Evolutionary conservation across 805 yeast genomes (phyloP).

Genomic region (Brettanomyces bruxellensis): DNA sequence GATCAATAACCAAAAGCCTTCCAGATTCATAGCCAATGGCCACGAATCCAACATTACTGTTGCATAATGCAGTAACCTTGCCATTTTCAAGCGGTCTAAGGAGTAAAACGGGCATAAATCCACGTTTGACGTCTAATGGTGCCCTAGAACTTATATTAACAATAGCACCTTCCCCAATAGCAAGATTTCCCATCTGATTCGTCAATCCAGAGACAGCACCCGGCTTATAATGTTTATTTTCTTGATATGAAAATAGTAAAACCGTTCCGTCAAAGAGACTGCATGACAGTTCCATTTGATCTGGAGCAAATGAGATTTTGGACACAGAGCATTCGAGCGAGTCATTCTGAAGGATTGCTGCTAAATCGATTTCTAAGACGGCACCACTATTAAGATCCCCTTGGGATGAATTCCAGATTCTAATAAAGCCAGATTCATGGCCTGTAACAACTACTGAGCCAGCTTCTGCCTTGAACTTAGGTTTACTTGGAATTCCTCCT

Average conservation of each 20-base stretch:
- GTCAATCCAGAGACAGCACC: slow-evolving; percentile 12
- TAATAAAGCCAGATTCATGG: slow-evolving; percentile 73
- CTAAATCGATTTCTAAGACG: slow-evolving; percentile 51
- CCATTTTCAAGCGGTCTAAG: slow-evolving; percentile 33
- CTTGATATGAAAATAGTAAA: slow-evolving; percentile 62
- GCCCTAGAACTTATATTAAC: slow-evolving; percentile 47
- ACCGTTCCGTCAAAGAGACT: slow-evolving; percentile 66
- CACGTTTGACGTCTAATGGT: slow-evolving; percentile 41
- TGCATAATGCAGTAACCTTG: slow-evolving; percentile 48
- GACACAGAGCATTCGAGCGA: slow-evolving; percentile 38
- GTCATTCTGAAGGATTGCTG: slow-evolving; percentile 35
- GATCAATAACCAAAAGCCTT: slow-evolving; percentile 63
- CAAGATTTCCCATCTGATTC: slow-evolving; percentile 21
- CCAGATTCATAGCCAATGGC: slow-evolving; percentile 75
- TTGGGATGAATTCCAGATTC: slow-evolving; percentile 77
- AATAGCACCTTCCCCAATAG: slow-evolving; percentile 18
- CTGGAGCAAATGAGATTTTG: slow-evolving; percentile 66
- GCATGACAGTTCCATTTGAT: slow-evolving; percentile 65
- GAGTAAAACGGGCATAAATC: slow-evolving; percentile 51
- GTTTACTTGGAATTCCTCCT: slow-evolving; percentile 72
- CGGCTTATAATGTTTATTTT: slow-evolving; percentile 36
- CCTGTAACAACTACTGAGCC: slow-evolving; percentile 71
- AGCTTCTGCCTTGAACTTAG: slow-evolving; percentile 38
- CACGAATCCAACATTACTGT: slow-evolving; percentile 76
- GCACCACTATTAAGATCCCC: slow-evolving; percentile 57